These are phyloP conservation scores for Leavenworthia alabamica DNA, from an alignment of 345 rosid species.

Conservation along the genomic window DNA sequence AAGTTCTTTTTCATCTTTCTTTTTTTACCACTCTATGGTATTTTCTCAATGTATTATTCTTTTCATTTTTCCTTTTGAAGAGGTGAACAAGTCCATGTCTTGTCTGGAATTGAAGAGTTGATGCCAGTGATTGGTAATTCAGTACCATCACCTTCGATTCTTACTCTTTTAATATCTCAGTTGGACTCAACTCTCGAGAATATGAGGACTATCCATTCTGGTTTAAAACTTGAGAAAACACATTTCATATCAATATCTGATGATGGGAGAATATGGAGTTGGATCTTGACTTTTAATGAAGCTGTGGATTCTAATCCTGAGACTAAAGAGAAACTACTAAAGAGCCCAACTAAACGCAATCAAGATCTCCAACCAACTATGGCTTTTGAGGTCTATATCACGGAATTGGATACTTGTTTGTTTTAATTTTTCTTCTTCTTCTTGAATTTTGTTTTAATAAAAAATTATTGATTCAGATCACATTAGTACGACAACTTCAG, in stretches of 20 bases:
- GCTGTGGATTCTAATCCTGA: conserved; percentile 30
- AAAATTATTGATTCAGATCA: conserved; percentile 45
- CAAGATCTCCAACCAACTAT: conserved; percentile 32
- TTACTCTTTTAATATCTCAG: conserved; percentile 48
- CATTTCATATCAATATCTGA: conserved; percentile 73
- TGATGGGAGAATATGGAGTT: conserved; percentile 87
- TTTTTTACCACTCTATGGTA: neutral
- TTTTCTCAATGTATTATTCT: conserved; percentile 1
- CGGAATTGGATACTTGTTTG: neutral
- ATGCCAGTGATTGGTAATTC: conserved; percentile 69
- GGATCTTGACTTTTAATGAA: conserved; percentile 69
- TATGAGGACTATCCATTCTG: conserved; percentile 44
- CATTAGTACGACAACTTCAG: conserved; percentile 73
- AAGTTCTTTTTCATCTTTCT: neutral
- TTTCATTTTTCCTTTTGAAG: conserved; percentile 20
- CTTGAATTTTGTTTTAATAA: neutral
- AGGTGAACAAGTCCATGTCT: conserved; percentile 64
- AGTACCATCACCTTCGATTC: conserved; percentile 61
- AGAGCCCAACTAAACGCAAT: conserved; percentile 23
- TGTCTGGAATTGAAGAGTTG: conserved; percentile 70
- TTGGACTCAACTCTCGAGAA: conserved; percentile 65
- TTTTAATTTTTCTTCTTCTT: neutral
- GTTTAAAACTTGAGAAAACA: conserved; percentile 52
- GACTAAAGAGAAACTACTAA: conserved; percentile 4
- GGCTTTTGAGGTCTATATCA: conserved; percentile 47